phyloP scores from a whole-genome alignment of 2,329 filamentous ascomycete genomes.

The Fusarium armeniacum region DNA sequence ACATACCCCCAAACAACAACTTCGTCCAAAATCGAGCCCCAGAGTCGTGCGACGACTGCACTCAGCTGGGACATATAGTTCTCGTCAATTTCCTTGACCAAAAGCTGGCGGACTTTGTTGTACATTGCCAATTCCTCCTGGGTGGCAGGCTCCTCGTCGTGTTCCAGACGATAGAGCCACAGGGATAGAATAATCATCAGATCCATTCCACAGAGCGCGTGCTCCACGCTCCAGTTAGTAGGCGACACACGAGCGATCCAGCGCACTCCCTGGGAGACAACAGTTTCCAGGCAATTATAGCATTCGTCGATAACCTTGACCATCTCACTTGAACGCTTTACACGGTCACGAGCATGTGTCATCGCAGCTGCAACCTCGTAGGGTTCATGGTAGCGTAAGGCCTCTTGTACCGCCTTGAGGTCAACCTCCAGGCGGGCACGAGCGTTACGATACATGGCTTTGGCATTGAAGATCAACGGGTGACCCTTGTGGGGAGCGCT shows the following conservation, averaged over 20 bases:
- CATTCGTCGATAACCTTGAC: conserved; percentile 98
- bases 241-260: conserved; percentile 98
- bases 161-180: conserved; percentile 99
- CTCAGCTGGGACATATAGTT: conserved; percentile 86
- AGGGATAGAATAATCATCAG: conserved; percentile 97
- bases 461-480: conserved; percentile 96
- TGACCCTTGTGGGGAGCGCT: conserved; percentile 97
- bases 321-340: conserved; percentile 97
- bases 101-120: conserved; percentile 89
- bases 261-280: conserved; percentile 91
- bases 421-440: conserved; percentile 94
- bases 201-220: conserved; percentile 95
- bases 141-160: conserved; percentile 92
- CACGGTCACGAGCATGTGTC: conserved; percentile 92
- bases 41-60: conserved; percentile 93
- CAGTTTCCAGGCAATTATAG: conserved; percentile 97
- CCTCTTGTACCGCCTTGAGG: conserved; percentile 95
- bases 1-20: conserved; percentile 99
- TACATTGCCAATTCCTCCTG: conserved; percentile 91
- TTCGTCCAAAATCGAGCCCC: conserved; percentile 98
- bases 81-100: conserved; percentile 91
- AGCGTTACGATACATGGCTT: conserved; percentile 96
- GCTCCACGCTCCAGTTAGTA: conserved; percentile 99
- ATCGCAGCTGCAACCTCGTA: conserved; percentile 98
- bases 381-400: conserved; percentile 94